Base-by-base conservation (phyloP, 148 eudicot species). In the Tetragonia tetragonoides region DNA sequence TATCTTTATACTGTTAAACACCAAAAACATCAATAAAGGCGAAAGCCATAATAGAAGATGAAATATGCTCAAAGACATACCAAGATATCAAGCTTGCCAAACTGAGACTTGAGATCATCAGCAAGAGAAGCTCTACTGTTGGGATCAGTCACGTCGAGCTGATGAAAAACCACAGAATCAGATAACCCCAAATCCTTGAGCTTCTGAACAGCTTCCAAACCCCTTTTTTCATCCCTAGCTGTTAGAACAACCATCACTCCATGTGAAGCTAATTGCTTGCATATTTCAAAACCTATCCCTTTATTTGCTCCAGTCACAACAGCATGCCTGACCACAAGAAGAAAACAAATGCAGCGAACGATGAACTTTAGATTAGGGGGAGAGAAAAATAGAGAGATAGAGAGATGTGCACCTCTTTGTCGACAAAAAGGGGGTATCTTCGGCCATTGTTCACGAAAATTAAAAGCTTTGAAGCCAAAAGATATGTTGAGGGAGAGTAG, bases 1-100 rank as follows among this genome's bases (percentile, higher is more conserved):
- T 28, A 28, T 28, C 34, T 28, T 28, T 1, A 28, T 1, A 28
- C 34, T 28, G 34, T n/a, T n/a, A n/a, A n/a, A n/a, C n/a, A n/a
- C n/a, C n/a, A n/a, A n/a, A n/a, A n/a, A n/a, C n/a, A n/a, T n/a
- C n/a, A n/a, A n/a, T n/a, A n/a, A n/a, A n/a, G n/a, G n/a, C n/a
- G 34, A 28, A 28, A 28, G 34, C 34, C 34, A 28, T 28, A 28
- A 28, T 28, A 28, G 34, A 28, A 28, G 34, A 28, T 28, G 34
- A 28, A 28, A 28, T 28, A 28, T 28, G 34, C 34, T 28, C 1
- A 10, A 21, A 28, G 16, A 66, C 4, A 12, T 40, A 87, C 89
- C 86, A 84, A 78, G 34, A 86, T 87, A 85, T 87, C 89, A 78
- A 87, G 89, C 76, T 69, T 87, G 28, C 86, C 86, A 53, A 85